These are phyloP conservation scores for Senna tora DNA, from an alignment of 306 rosid genomes.

Conservation along the genomic window DNA sequence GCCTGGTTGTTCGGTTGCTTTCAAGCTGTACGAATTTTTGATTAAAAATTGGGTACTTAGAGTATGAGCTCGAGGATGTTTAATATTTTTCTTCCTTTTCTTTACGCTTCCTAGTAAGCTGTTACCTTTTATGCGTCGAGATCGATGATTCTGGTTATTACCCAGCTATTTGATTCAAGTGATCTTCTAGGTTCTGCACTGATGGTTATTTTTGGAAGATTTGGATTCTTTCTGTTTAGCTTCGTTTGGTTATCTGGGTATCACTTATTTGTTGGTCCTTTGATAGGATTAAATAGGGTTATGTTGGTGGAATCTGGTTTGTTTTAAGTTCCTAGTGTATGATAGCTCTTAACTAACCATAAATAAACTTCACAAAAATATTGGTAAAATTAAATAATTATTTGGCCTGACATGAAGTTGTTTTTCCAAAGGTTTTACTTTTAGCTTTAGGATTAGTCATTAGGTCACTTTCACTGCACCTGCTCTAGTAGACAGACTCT, in stretches of 20 bases:
- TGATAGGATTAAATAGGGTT: conserved; percentile 29
- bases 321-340: not conserved
- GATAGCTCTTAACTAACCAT: conserved; percentile 18
- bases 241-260: conserved; percentile 3
- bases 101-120: conserved; percentile 7
- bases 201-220: not conserved
- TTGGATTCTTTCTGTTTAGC: conserved; percentile 28
- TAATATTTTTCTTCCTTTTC: not conserved
- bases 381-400: conserved; percentile 17
- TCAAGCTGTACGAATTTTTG: conserved; percentile 10
- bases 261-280: not conserved
- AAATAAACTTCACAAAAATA: not conserved
- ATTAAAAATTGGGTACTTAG: not conserved
- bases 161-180: conserved; percentile 23
- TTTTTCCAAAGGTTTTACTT: conserved; percentile 2
- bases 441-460: conserved; percentile 6
- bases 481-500: conserved; percentile 8
- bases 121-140: conserved; percentile 23
- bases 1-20: conserved; percentile 29
- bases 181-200: conserved; percentile 16
- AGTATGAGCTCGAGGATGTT: not conserved
- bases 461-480: conserved; percentile 10
- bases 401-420: conserved; percentile 1
- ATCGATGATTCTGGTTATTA: conserved; percentile 36
- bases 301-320: conserved; percentile 17